Evolutionary conservation across 2,329 filamentous ascomycete genomes (phyloP).

Genomic region (Exophiala bonariae): DNA sequence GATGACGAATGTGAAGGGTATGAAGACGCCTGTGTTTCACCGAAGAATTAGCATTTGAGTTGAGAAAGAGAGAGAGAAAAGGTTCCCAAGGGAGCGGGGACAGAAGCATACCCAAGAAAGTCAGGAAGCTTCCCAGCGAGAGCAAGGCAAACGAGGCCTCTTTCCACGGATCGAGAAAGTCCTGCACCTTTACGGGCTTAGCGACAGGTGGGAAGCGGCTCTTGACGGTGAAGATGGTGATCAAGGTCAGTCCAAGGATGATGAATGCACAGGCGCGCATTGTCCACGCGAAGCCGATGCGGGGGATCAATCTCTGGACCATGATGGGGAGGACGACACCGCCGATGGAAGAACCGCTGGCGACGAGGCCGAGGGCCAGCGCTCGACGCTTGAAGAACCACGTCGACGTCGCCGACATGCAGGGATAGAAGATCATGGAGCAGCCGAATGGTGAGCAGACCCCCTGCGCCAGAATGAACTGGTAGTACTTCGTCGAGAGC

Average conservation of each 20-base stretch:
- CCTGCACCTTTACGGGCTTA: conserved; percentile 30
- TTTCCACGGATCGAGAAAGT: conserved; percentile 33
- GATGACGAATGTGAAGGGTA: conserved; percentile 31
- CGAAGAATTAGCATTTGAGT: conserved; percentile 41
- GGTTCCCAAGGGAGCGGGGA: conserved; percentile 24
- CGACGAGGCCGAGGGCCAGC: conserved; percentile 54
- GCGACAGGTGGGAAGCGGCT: conserved; percentile 49
- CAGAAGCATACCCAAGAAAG: conserved; percentile 46
- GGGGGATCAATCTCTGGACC: conserved; percentile 54
- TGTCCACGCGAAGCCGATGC: conserved; percentile 58
- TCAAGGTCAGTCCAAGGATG: conserved; percentile 58
- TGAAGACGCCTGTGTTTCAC: conserved; percentile 38
- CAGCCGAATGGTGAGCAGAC: conserved; percentile 54
- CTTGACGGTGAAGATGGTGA: conserved; percentile 55
- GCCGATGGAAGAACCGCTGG: conserved; percentile 56
- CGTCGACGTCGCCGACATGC: conserved; percentile 32
- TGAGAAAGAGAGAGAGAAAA: background rate
- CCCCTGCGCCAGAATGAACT: conserved; percentile 57
- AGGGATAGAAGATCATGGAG: conserved; percentile 52
- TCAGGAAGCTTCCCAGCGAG: conserved; percentile 32
- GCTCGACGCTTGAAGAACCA: conserved; percentile 48
- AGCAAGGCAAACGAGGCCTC: conserved; percentile 30
- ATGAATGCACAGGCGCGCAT: conserved; percentile 61
- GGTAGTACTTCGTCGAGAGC: conserved; percentile 55
- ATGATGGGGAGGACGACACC: conserved; percentile 65